A percentile compares a stretch with the other conserved stretches of the same genome.
These are phyloP conservation scores for Ceratocystis destructans DNA, from an alignment of 2,329 filamentous ascomycete species.

Conservation along the genomic window DNA sequence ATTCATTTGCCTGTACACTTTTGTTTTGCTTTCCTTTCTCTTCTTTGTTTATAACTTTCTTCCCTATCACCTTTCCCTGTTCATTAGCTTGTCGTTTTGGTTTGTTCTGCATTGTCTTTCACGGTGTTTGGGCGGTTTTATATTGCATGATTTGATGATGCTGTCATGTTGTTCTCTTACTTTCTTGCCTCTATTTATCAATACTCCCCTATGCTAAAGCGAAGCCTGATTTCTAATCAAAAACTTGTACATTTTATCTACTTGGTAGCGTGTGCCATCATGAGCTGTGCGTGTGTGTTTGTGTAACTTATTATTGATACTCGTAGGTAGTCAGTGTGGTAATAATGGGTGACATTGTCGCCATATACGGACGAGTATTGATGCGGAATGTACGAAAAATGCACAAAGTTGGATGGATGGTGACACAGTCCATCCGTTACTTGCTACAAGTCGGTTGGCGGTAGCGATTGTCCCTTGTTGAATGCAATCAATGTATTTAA, in stretches of 20 bases:
- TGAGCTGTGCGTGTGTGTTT: neutral
- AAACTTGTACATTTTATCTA: neutral
- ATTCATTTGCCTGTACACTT: no score
- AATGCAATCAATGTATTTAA: neutral
- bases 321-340: no score
- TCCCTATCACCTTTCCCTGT: neutral
- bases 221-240: neutral
- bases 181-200: neutral
- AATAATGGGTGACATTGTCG: no score
- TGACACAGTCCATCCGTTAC: no score
- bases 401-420: no score
- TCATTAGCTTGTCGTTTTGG: slow-evolving; percentile 4
- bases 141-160: slow-evolving; percentile 7
- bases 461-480: no score
- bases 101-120: slow-evolving; percentile 1
- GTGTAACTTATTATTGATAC: no score
- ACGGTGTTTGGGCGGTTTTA: neutral
- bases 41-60: neutral
- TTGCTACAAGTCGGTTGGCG: no score
- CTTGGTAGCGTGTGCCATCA: neutral
- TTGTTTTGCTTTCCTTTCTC: neutral
- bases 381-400: no score
- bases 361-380: no score
- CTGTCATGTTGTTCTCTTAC: neutral
- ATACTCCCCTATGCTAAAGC: neutral